phyloP scores from a whole-genome alignment of 345 rosid genomes.

The Nasturtium officinale region DNA sequence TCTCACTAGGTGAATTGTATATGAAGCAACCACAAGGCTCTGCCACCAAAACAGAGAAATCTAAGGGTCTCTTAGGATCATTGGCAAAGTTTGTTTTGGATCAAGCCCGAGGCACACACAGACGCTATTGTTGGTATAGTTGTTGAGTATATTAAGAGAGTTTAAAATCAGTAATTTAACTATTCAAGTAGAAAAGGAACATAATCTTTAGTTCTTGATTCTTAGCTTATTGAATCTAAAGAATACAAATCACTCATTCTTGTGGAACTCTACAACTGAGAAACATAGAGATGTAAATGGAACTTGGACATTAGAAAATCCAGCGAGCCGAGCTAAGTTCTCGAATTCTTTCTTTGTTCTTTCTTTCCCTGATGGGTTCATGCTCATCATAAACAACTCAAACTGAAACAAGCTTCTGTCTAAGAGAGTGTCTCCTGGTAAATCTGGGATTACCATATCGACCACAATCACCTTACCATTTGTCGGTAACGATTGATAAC shows the following conservation, averaged over 20 bases:
- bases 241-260: conserved; percentile 26
- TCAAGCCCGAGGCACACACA: conserved; percentile 60
- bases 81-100: conserved; percentile 59
- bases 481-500: conserved; percentile 47
- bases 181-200: conserved; percentile 68
- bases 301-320: conserved; percentile 54
- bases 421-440: conserved; percentile 36
- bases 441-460: conserved; percentile 50
- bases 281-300: conserved; percentile 44
- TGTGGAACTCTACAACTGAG: conserved; percentile 51
- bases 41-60: not conserved
- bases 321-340: conserved; percentile 49
- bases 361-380: conserved; percentile 49
- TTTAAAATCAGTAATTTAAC: conserved; percentile 68
- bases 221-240: not conserved
- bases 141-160: conserved; percentile 55
- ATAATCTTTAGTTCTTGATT: not conserved
- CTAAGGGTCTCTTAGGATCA: not conserved
- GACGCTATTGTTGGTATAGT: conserved; percentile 64
- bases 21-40: not conserved
- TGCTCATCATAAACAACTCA: conserved; percentile 45
- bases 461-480: conserved; percentile 53
- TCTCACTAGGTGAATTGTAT: not conserved
- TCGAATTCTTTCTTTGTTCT: conserved; percentile 48
- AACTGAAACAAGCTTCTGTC: conserved; percentile 47